Percentiles rank a stretch among this genome's conserved stretches.
phyloP scores from a whole-genome alignment of 768 basidiomycete species.

The Amylocystis lapponica region DNA sequence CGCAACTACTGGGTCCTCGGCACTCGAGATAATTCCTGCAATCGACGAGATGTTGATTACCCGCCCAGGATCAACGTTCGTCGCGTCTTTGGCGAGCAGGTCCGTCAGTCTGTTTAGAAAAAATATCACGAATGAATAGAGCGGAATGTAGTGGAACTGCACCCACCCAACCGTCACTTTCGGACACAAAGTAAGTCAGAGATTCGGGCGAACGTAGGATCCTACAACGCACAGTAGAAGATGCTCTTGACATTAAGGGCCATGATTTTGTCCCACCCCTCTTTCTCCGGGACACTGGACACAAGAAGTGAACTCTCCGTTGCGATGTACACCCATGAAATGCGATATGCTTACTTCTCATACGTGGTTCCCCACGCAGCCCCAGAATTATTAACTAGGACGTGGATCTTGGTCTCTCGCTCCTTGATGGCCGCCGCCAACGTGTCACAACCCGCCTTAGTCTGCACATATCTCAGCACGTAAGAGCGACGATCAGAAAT shows the following conservation, averaged over 20 bases:
- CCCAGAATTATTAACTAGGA: constrained; percentile 82
- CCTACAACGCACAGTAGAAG: constrained; percentile 71
- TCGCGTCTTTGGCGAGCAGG: constrained; percentile 60
- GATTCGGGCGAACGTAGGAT: background rate
- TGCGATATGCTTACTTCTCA: constrained; percentile 30
- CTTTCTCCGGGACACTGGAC: constrained; percentile 60
- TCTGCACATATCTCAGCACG: constrained; percentile 34
- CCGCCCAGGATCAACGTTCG: constrained; percentile 57
- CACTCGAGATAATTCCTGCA: constrained; percentile 47
- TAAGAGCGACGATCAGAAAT: background rate
- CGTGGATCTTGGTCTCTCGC: constrained; percentile 68
- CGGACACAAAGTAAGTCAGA: background rate
- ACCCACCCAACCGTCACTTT: constrained; percentile 51
- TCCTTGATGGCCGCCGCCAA: constrained; percentile 64
- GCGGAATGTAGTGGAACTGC: background rate
- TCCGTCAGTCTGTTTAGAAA: constrained; percentile 42
- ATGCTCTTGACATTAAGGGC: constrained; percentile 81
- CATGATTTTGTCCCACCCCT: constrained; percentile 83
- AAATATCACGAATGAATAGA: background rate
- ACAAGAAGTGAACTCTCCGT: too few species aligned
- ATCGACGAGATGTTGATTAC: constrained; percentile 83
- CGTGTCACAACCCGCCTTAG: constrained; percentile 72
- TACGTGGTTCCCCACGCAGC: constrained; percentile 73
- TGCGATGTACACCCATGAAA: background rate
- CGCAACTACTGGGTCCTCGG: constrained; percentile 45